A percentile compares a stretch with the other conserved stretches of the same genome.
phyloP scores from a whole-genome alignment of 179 eudicot genomes.

The Silene vulgaris region DNA sequence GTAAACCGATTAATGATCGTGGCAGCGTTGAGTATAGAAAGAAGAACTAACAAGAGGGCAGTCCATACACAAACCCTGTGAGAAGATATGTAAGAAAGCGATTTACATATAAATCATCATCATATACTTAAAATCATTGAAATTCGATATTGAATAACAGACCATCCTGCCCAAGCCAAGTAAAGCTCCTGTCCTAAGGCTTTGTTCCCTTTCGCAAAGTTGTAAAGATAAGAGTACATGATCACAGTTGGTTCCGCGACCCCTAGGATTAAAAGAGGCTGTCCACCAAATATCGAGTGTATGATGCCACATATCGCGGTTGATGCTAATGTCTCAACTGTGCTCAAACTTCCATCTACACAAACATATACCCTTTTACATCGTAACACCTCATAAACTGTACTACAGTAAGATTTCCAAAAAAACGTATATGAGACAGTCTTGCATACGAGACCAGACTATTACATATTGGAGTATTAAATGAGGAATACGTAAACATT shows the following conservation, averaged over 20 bases:
- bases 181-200: constrained; percentile 44
- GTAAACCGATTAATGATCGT: constrained; percentile 53
- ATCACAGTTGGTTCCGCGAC: constrained; percentile 81
- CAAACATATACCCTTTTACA: not conserved
- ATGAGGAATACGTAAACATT: too few species aligned
- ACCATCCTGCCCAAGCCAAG: constrained; percentile 73
- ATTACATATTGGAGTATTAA: too few species aligned
- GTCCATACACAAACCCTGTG: constrained; percentile 74
- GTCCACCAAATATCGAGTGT: constrained; percentile 66
- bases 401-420: not conserved
- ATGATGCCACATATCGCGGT: constrained; percentile 74
- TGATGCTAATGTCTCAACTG: constrained; percentile 70
- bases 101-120: not conserved
- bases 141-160: not conserved
- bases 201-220: constrained; percentile 45
- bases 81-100: not conserved
- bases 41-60: constrained; percentile 42
- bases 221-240: constrained; percentile 63
- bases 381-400: not conserved
- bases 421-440: not conserved
- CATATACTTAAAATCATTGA: not conserved
- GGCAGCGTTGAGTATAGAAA: constrained; percentile 46
- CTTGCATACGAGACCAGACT: not conserved
- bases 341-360: constrained; percentile 67
- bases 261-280: constrained; percentile 62